phyloP scores from a whole-genome alignment of 371 early-diverging fungal genomes.

The Lichtheimia ramosa region DNA sequence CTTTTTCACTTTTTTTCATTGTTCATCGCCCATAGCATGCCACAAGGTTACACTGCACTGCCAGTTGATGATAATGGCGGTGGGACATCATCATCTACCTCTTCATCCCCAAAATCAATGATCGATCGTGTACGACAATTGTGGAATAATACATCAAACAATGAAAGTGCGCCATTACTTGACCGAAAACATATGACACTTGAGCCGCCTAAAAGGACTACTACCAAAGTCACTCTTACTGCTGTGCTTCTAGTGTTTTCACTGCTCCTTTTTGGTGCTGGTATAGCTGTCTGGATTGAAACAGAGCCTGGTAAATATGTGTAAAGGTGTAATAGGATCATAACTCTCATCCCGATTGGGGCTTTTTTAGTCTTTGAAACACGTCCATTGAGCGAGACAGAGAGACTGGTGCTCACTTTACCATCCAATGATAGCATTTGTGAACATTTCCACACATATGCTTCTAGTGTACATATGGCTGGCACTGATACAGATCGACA shows the following conservation, averaged over 20 bases:
- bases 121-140: slow-evolving; percentile 11
- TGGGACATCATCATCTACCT: background rate
- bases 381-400: slow-evolving; percentile 3
- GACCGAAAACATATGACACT: slow-evolving; percentile 39
- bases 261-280: slow-evolving; percentile 17
- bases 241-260: slow-evolving; percentile 20
- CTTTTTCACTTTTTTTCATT: slow-evolving; percentile 1
- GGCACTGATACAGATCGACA: slow-evolving; percentile 39
- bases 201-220: slow-evolving; percentile 32
- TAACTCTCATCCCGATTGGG: background rate
- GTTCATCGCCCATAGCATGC: slow-evolving; percentile 3
- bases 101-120: background rate
- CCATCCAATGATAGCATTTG: slow-evolving; percentile 27
- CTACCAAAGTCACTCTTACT: slow-evolving; percentile 19
- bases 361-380: background rate
- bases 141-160: slow-evolving; percentile 9
- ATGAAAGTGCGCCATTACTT: slow-evolving; percentile 34
- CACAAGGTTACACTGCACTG: slow-evolving; percentile 11
- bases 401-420: slow-evolving; percentile 13
- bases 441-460: slow-evolving; percentile 42
- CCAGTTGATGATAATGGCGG: slow-evolving; percentile 13
- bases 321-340: no score
- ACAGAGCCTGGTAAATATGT: slow-evolving; percentile 1
- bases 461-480: slow-evolving; percentile 54
- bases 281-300: slow-evolving; percentile 13